Conservation (phyloP, 148 eudicot species). For the Rhododendron williamsianum region DNA sequence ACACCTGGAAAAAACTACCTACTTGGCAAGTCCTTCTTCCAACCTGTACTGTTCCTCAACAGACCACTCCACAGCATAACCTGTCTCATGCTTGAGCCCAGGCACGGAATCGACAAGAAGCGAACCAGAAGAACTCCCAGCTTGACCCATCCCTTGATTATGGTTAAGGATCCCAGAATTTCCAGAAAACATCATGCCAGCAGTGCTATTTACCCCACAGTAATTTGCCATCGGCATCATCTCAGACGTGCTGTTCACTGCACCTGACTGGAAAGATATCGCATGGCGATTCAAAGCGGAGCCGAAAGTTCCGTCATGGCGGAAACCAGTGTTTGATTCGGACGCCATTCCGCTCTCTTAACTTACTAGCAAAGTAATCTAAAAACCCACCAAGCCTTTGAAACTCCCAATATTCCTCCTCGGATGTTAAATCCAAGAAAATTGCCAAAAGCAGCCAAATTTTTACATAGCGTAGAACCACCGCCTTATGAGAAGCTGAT, state of each 20-base stretch:
- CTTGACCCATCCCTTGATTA: conserved; percentile 27
- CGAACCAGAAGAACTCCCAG: conserved; percentile 40
- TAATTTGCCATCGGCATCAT: conserved; percentile 53
- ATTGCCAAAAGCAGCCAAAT: background rate
- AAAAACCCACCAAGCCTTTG: background rate
- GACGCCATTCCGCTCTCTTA: conserved; percentile 38
- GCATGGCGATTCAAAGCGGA: conserved; percentile 47
- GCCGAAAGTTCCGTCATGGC: conserved; percentile 38
- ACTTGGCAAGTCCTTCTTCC: conserved; percentile 83
- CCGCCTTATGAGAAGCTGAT: conserved; percentile 15
- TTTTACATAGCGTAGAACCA: conserved; percentile 16
- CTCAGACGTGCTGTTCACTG: conserved; percentile 43
- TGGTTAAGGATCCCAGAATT: conserved; percentile 37
- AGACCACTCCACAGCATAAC: conserved; percentile 77
- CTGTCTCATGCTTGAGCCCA: conserved; percentile 77
- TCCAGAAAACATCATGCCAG: conserved; percentile 47
- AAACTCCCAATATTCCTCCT: conserved; percentile 9
- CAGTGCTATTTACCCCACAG: conserved; percentile 35
- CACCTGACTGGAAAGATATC: conserved; percentile 56
- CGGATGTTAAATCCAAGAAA: background rate
- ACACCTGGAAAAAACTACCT: conserved; percentile 36
- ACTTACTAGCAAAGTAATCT: background rate
- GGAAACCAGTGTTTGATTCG: conserved; percentile 60
- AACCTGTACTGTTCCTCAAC: conserved; percentile 68
- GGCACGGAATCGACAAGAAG: conserved; percentile 63